Conservation (phyloP, 75 land plant species). For the Pinus tabuliformis region DNA sequence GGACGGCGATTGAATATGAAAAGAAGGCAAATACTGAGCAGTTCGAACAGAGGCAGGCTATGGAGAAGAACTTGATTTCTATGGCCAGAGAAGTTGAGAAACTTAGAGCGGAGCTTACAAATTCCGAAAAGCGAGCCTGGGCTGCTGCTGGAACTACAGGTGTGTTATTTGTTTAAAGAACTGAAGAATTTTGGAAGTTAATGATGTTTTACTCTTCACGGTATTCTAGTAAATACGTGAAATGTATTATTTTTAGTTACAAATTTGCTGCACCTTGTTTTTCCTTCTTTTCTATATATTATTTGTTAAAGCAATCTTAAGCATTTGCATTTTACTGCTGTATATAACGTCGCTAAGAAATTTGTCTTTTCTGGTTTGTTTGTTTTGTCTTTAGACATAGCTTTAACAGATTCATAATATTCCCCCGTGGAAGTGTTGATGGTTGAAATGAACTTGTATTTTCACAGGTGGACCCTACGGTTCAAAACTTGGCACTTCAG, state of each 20-base stretch:
- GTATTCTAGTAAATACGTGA: no score
- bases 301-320: no score
- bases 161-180: neutral
- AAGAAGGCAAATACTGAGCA: slow-evolving; percentile 69
- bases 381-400: neutral
- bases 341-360: no score
- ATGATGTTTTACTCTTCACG: no score
- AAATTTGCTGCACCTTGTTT: no score
- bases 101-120: slow-evolving; percentile 66
- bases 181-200: no score
- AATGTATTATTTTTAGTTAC: no score
- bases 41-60: slow-evolving; percentile 62
- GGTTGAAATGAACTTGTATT: neutral
- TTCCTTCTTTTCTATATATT: no score
- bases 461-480: slow-evolving; percentile 42
- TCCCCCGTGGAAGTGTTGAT: neutral
- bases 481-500: slow-evolving; percentile 28
- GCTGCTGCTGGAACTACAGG: slow-evolving; percentile 11
- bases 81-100: slow-evolving; percentile 89
- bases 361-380: no score
- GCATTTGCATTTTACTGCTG: no score
- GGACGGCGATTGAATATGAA: slow-evolving; percentile 70
- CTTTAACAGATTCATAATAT: neutral
- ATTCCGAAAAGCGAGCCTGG: slow-evolving; percentile 43
- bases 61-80: slow-evolving; percentile 74